Evolutionary conservation across 2,329 filamentous ascomycete genomes (phyloP).

Genomic region (Grosmannia clavigera): DNA sequence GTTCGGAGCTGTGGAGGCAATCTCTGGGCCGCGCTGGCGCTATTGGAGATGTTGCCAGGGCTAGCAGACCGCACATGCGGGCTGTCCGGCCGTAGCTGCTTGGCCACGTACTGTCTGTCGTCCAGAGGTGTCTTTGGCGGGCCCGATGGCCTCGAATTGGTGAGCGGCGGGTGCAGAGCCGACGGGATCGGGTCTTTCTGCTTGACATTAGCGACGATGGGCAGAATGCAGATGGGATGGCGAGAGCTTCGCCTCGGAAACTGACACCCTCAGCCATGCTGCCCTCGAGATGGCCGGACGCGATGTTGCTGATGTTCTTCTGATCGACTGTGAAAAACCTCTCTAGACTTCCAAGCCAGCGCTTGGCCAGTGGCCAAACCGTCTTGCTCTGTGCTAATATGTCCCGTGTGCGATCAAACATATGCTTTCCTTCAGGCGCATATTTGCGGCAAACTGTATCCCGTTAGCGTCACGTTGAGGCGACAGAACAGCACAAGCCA

Average conservation of each 20-base stretch:
- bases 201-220: slow-evolving; percentile 6
- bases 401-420: slow-evolving; percentile 29
- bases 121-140: slow-evolving; percentile 10
- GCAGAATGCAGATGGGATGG: not conserved
- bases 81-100: slow-evolving; percentile 2
- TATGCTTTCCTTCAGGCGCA: slow-evolving; percentile 26
- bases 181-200: slow-evolving; percentile 15
- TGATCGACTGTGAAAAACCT: slow-evolving; percentile 29
- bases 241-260: not conserved
- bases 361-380: slow-evolving; percentile 36
- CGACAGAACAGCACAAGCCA: not conserved
- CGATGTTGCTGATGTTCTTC: slow-evolving; percentile 20
- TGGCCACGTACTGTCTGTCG: slow-evolving; percentile 7
- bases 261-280: slow-evolving; percentile 36
- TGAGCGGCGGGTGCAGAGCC: slow-evolving; percentile 11
- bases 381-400: slow-evolving; percentile 34
- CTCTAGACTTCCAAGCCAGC: slow-evolving; percentile 34
- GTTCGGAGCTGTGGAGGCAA: slow-evolving; percentile 10
- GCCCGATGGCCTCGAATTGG: slow-evolving; percentile 8
- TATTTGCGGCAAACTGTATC: slow-evolving; percentile 29
- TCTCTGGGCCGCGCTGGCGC: not conserved
- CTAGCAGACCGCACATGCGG: slow-evolving; percentile 6
- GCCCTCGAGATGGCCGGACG: slow-evolving; percentile 21
- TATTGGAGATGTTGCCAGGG: slow-evolving; percentile 5
- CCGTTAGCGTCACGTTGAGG: not conserved